Evolutionary conservation across 1,284 basidiomycete genomes (phyloP), one percentile per base, ranked within the genome.

Genomic region (Neotropicomus parvogracilis): DNA sequence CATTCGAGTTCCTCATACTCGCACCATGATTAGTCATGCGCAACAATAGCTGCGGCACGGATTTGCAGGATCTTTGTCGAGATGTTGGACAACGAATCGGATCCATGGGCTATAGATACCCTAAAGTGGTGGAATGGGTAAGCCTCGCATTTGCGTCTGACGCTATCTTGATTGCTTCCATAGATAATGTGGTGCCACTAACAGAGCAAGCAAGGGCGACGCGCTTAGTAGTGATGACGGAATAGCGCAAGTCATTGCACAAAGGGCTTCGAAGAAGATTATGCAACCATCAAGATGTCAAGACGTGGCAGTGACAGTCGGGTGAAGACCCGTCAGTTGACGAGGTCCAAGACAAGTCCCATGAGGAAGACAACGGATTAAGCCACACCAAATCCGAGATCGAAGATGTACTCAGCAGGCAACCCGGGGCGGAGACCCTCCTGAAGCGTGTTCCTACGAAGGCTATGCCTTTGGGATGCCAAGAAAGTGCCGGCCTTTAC

Each of bases 111-210:
- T 1, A 6, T 0, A 32, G 38, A 45, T 2, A 52, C 39, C 5
- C 32, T 52, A 1, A 41, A 36, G 6, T 52, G 50, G 49, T 52
- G 50, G 42, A 52, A 52, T 10, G 40, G 4, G 49, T 51, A 37
- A 17, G 42, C 16, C 8, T 17, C 1, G 2, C 11, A 20, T 16
- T 10, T 1, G 17, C 28, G 3, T 40, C 17, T 13, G 8, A 17
- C 6, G 3, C 14, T 3, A n/a, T 32, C 50, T 51, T 11, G 32
- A 42, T 19, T 10, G 21, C 9, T 26, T 43, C 14, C 9, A 20
- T 14, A 44, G 42, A n/a, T 24, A 44, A 17, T 14, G 12, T 17
- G 28, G 20, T 4, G 13, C 12, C 4, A 13, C 7, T 3, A 19
- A 11, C 11, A 13, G 16, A 9, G 6, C 12, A 14, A 19, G 31